Base-by-base conservation (phyloP, 768 basidiomycete genomes). In the Suillus fuscotomentosus region DNA sequence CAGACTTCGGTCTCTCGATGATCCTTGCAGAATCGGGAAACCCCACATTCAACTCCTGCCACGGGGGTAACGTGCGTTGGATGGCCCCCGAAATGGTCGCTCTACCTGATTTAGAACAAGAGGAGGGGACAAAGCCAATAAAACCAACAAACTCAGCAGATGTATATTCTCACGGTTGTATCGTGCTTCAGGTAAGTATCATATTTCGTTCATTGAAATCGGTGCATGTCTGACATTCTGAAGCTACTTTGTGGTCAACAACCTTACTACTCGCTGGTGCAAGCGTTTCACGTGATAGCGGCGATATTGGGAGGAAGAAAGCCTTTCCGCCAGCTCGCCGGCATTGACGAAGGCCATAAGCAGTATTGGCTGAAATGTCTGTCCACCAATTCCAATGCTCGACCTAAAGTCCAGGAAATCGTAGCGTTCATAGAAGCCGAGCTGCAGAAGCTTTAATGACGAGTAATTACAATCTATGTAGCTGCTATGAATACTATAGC, bases 141-240 rank as follows among this genome's bases (percentile, higher is more conserved):
- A n/a, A n/a, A n/a, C n/a, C n/a, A n/a, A n/a, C n/a, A n/a, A n/a
- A n/a, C n/a, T n/a, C 79, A 11, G 69, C 74, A 3, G 80, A 80
- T 66, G 62, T 73, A 14, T 80, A 77, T 15, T 82, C 81, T 0
- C 78, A 78, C 60, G 81, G 81, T 3, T 78, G 80, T 67, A 76
- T 81, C 20, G 66, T 69, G 34, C 47, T 63, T 10, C 65, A 66
- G 65, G 65, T 41, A 5, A 14, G 39, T 57, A 79, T n/a, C 41
- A 2, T 17, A 5, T 78, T 11, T 59, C 6, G 5, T 13, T 27
- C 10, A 20, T 54, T 7, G 57, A 20, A 6, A 59, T 27, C 10
- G 41, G 1, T 42, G 39, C 22, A 42, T 42, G 17, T 59, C 39
- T 59, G 39, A 59, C 56, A 9, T 36, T 20, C 10, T 10, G 5